These are phyloP conservation scores for Scenedesmus sp. DNA, from an alignment of 163 green algal genomes.

Conservation along the genomic window DNA sequence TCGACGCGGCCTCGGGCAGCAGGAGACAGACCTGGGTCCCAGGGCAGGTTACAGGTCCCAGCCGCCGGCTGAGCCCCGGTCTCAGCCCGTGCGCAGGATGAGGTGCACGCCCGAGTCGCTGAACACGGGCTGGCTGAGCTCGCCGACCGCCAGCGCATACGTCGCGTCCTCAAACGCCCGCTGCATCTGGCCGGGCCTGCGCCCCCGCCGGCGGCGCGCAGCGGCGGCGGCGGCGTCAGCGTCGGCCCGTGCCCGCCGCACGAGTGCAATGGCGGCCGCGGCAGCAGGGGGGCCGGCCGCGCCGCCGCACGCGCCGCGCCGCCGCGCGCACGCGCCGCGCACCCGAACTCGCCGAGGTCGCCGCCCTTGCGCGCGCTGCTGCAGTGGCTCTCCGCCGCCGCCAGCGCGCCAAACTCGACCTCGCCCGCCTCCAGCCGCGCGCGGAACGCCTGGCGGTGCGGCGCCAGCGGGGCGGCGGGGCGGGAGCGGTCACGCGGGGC, in stretches of 20 bases:
- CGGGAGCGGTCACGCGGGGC: background rate
- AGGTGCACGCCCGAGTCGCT: conserved; percentile 87
- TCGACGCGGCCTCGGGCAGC: too few species aligned
- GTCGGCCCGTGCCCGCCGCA: background rate
- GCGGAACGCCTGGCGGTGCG: conserved; percentile 54
- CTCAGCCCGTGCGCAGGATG: conserved; percentile 83
- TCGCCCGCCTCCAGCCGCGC: conserved; percentile 60
- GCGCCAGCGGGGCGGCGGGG: background rate
- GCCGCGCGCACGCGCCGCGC: too few species aligned
- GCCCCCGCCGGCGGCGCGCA: background rate
- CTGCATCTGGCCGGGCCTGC: conserved; percentile 86
- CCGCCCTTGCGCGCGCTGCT: conserved; percentile 81
- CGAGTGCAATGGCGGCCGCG: background rate
- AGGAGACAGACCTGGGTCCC: too few species aligned
- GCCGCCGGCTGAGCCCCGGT: too few species aligned
- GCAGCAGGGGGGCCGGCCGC: too few species aligned
- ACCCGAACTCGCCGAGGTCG: conserved; percentile 87
- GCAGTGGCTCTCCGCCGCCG: conserved; percentile 84
- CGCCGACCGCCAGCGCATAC: conserved; percentile 63
- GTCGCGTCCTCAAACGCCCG: conserved; percentile 84
- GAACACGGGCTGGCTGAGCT: conserved; percentile 83
- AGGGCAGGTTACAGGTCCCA: too few species aligned
- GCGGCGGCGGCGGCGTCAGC: background rate
- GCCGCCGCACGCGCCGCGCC: too few species aligned
- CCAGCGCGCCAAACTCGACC: conserved; percentile 69